Percentiles rank a stretch among this genome's conserved stretches.
These are phyloP conservation scores for Saccharomyces jurei DNA, from an alignment of 805 yeast genomes.

Conservation along the genomic window DNA sequence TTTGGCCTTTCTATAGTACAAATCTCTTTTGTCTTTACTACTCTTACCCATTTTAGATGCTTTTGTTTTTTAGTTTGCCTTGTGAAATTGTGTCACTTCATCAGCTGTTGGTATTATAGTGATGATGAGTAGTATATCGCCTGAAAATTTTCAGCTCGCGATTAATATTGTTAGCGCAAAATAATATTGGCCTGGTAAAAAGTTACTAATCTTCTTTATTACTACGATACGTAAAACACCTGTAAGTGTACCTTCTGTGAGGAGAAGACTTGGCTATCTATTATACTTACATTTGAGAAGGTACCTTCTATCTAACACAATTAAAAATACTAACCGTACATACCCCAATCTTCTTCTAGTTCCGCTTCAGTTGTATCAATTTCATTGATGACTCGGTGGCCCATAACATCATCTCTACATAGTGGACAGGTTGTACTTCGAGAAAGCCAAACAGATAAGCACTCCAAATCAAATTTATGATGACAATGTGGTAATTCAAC, in stretches of 20 bases:
- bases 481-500: constrained; percentile 69
- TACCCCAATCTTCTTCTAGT: constrained; percentile 67
- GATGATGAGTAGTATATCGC: not conserved
- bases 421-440: constrained; percentile 74
- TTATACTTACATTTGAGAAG: not conserved
- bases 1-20: constrained; percentile 88
- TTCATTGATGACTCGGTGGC: constrained; percentile 31
- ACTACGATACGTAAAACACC: not conserved
- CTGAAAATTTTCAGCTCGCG: not conserved
- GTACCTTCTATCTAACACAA: not conserved
- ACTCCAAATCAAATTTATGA: constrained; percentile 82
- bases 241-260: not conserved
- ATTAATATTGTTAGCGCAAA: not conserved
- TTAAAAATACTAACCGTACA: constrained; percentile 49
- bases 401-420: constrained; percentile 66
- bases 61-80: not conserved
- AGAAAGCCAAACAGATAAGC: constrained; percentile 83
- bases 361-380: constrained; percentile 45
- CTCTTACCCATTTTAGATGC: constrained; percentile 69
- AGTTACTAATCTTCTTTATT: not conserved
- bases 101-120: not conserved
- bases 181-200: not conserved
- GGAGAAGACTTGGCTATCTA: not conserved
- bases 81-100: too few species aligned
- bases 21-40: constrained; percentile 88